Evolutionary conservation across 495 filamentous ascomycete genomes (phyloP), one percentile per base, ranked within the genome.

Genomic region (Xylaria flabelliformis): DNA sequence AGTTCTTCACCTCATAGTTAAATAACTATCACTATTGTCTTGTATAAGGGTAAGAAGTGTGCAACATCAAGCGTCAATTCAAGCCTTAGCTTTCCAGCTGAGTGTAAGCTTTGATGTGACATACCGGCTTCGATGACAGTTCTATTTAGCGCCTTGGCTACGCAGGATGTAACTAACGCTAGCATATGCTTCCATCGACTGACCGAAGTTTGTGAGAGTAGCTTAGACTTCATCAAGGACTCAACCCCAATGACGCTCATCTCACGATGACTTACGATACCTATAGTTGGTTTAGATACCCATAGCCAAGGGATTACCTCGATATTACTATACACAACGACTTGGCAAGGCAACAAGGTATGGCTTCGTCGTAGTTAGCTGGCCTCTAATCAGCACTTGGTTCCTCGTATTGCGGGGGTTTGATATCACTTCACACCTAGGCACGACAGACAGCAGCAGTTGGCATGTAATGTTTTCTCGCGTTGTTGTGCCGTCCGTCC

Each of bases 261-360:
- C 42, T 48, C 63, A 48, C 10, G 24, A 50, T 15, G 63, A 65
- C 63, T 36, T 48, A 34, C 63, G 63, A 65, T 32, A 32, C 42
- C 34, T 12, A 24, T 41, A 9, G 39, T 17, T 32, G 21, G 19
- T 39, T 17, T 19, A 29, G 41, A 24, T 48, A 59, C 4, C 21
- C 56, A 12, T 12, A 39, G 56, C 56, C 56, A 59, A 59, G 34
- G n/a, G 24, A 64, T 26, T 13, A 48, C 12, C 32, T 21, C 17
- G 34, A 29, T 50, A n/a, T 21, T 36, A 21, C 8, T 66, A 15
- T 53, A 24, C 3, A 19, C 42, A 41, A 64, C 13, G 17, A 64
- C 34, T 42, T 15, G 62, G 48, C 34, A 48, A 48, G 42, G 62
- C 24, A 42, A 34, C 21, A 46, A 4, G 62, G 24, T 53, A n/a